Evolutionary conservation across 148 eudicot species (phyloP), one percentile per base, ranked within the genome.

Genomic region (Suaeda aralocaspica): DNA sequence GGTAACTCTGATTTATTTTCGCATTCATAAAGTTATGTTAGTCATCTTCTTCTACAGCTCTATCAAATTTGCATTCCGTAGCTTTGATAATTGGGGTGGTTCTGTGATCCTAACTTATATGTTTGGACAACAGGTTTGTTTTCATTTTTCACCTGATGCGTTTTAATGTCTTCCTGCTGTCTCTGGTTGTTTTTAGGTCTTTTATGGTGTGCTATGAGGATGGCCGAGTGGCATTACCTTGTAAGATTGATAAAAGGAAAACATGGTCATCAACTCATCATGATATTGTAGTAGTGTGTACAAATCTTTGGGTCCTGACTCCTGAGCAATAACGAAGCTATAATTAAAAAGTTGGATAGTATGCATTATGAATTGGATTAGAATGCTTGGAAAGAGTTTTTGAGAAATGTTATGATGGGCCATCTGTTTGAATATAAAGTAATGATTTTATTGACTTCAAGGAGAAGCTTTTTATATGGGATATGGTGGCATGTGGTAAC

Each of bases 401-500:
- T n/a, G n/a, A n/a, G n/a, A n/a, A n/a, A n/a, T n/a, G n/a, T 64
- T 14, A n/a, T 42, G 24, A 25, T 59, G 34, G 24, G 13, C 13
- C 9, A 42, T 46, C 18, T 13, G 50, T 34, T 67, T 22, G 45
- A 22, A 10, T 25, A 9, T 58, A 58, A 31, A 4, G 18, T 53
- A 53, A 49, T 79, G 41, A 53, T 58, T 12, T 16, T 66, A 59
- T 51, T 31, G 57, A 53, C 79, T 80, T 75, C 92, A 92, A 88
- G 98, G 98, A 6, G 95, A 94, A 70, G 97, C 59, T 79, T 94
- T 36, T 96, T 94, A 91, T 49, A 88, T 94, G 98, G 98, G 97
- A 79, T 94, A 91, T 82, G 98, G 89, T 79, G 91, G 89, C 64
- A 91, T 94, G 98, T 92, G 97, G 90, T 93, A 78, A 96, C 89